These are phyloP conservation scores for Caryopteris hybrid DNA, from an alignment of 305 asterid species.

Conservation along the genomic window DNA sequence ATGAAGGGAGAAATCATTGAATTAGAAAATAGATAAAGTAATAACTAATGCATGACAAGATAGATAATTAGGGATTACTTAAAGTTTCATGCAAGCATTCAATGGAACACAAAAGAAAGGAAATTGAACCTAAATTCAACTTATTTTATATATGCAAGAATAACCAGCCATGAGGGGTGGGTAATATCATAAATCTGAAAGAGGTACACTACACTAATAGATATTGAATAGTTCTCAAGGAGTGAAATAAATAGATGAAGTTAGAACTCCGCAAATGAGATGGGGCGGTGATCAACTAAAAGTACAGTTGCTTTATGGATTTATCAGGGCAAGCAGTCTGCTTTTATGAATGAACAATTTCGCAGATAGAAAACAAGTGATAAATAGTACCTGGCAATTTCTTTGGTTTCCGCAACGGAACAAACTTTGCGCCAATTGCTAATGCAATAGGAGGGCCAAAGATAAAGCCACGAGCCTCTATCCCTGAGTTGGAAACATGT, in stretches of 20 bases:
- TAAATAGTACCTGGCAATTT: slow-evolving; percentile 59
- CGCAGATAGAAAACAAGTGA: background rate
- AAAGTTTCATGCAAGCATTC: background rate
- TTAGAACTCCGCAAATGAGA: no score
- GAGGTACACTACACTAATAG: no score
- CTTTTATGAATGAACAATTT: background rate
- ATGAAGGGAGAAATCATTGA: background rate
- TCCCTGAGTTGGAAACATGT: slow-evolving; percentile 33
- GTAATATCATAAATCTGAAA: background rate
- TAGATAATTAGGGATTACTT: background rate
- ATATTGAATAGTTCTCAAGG: no score
- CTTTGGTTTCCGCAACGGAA: slow-evolving; percentile 74
- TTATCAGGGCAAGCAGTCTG: background rate
- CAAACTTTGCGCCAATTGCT: slow-evolving; percentile 86
- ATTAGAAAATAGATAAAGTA: background rate
- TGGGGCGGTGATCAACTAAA: background rate
- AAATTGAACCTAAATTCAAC: background rate
- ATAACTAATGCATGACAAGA: background rate
- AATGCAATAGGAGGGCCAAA: slow-evolving; percentile 83
- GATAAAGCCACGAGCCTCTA: slow-evolving; percentile 83
- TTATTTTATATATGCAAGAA: no score
- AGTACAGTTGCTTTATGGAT: background rate
- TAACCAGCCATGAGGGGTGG: background rate
- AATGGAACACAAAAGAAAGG: background rate
- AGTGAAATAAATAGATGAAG: no score